These are phyloP conservation scores for Zizania latifolia DNA, from an alignment of 176 grass and related monocot genomes.

Conservation along the genomic window DNA sequence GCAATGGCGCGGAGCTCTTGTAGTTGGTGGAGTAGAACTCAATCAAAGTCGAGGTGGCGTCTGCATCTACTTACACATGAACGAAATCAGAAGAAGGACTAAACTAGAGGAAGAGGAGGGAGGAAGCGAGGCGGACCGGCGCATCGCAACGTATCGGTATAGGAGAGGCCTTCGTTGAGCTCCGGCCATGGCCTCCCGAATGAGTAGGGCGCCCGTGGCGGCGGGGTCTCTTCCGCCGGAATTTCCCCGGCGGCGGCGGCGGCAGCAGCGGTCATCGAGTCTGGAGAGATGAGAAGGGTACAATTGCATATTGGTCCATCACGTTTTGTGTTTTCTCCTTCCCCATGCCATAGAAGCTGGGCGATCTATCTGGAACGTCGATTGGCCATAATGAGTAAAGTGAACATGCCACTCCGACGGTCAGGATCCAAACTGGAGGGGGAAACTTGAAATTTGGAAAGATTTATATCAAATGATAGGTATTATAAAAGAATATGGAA, in stretches of 20 bases:
- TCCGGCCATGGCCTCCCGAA: constrained; percentile 79
- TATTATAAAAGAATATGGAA: too few relatives aligned
- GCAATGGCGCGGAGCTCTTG: constrained; percentile 75
- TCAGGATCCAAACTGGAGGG: not conserved
- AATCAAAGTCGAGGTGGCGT: constrained; percentile 36
- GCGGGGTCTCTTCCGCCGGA: not conserved
- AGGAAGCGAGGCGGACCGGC: constrained; percentile 17
- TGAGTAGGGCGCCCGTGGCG: constrained; percentile 26
- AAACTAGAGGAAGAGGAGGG: not conserved
- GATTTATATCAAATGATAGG: too few relatives aligned
- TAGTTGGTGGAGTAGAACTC: constrained; percentile 68
- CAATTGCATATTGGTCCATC: not conserved
- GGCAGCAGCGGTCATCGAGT: constrained; percentile 27
- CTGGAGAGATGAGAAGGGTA: not conserved
- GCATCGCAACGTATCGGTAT: constrained; percentile 62
- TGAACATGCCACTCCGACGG: not conserved
- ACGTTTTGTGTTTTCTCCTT: not conserved
- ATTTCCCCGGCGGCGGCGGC: not conserved
- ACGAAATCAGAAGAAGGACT: constrained; percentile 5
- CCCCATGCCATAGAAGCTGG: too few relatives aligned
- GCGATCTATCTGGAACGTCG: not conserved
- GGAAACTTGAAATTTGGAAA: not conserved
- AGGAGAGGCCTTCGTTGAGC: constrained; percentile 72
- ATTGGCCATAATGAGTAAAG: not conserved
- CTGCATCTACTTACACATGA: constrained; percentile 19